Evolutionary conservation across 176 grass and related monocot genomes (phyloP).

Genomic region (Luzula sylvatica): DNA sequence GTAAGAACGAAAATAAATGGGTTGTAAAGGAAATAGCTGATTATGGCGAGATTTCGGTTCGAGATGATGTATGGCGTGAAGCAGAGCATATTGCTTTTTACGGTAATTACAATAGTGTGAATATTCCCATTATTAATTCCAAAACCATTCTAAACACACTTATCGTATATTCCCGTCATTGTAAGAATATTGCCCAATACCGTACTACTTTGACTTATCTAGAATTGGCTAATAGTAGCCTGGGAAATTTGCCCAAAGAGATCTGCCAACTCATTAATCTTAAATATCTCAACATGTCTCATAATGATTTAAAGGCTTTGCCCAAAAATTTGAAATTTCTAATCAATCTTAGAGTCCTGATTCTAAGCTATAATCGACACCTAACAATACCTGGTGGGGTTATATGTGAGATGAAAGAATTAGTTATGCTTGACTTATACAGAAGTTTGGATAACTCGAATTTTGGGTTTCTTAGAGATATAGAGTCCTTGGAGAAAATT

Average conservation of each 20-base stretch:
- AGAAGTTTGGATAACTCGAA: conserved; percentile 32
- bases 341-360: conserved; percentile 35
- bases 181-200: not conserved
- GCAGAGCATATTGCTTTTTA: conserved; percentile 6
- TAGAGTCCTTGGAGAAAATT: too few relatives aligned
- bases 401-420: conserved; percentile 27
- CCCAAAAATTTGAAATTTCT: conserved; percentile 36
- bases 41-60: conserved; percentile 43
- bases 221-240: conserved; percentile 32
- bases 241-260: conserved; percentile 27
- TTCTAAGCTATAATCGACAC: conserved; percentile 37
- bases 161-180: not conserved
- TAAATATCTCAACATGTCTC: conserved; percentile 49
- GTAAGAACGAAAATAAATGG: conserved; percentile 26
- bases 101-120: conserved; percentile 25
- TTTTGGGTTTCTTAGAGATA: not conserved
- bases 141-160: conserved; percentile 32
- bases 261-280: conserved; percentile 35
- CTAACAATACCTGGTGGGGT: conserved; percentile 31
- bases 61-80: conserved; percentile 1
- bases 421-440: conserved; percentile 31
- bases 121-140: conserved; percentile 23
- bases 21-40: too few relatives aligned
- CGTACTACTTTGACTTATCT: conserved; percentile 40
- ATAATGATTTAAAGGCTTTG: conserved; percentile 31